Evolutionary conservation across 2,329 filamentous ascomycete genomes (phyloP), one percentile per base, ranked within the genome.

Genomic region (Fusarium succisae): DNA sequence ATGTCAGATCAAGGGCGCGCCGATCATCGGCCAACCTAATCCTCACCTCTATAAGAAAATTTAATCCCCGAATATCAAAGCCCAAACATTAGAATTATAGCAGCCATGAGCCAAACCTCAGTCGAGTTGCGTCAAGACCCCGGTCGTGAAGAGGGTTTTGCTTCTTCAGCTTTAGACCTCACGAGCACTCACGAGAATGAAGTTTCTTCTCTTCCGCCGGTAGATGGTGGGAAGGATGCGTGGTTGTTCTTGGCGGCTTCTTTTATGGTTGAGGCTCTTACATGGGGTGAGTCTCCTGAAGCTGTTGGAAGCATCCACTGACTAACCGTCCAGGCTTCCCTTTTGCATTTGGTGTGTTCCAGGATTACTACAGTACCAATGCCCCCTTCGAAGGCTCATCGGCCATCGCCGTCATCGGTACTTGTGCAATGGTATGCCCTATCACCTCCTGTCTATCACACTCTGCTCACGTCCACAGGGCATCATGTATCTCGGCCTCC

Each of bases 271-370:
- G 81, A 82, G 59, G 80, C 80, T 18, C 59, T 82, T 18, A 81
- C 80, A 11, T 82, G 81, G 81, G 81, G 81, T 81, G 55, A 57
- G 66, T 48, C 3, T 1, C 1, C 0, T 17, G 1, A 2, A 2
- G 1, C 7, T 38, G 8, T 13, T 6, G 5, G 10, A 8, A 4
- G 0, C 14, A 9, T 35, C 8, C 8, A 35, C 22, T 26, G 11
- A 4, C 22, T 35, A 5, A 4, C 2, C 7, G 1, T 35, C 0
- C 45, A 92, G 91, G 91, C 5, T 93, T 93, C 64, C 89, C 91
- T 0, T 91, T 91, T 63, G 87, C 90, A 0, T 94, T 91, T 78
- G 92, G 92, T 48, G 86, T 94, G 30, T 93, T 94, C 77, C 91
- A 93, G 74, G 87, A 91, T 58, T 92, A 92, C 80, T 94, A 94